Conservation (phyloP, 805 yeast genomes). For the Blastobotrys chiropterorum region DNA sequence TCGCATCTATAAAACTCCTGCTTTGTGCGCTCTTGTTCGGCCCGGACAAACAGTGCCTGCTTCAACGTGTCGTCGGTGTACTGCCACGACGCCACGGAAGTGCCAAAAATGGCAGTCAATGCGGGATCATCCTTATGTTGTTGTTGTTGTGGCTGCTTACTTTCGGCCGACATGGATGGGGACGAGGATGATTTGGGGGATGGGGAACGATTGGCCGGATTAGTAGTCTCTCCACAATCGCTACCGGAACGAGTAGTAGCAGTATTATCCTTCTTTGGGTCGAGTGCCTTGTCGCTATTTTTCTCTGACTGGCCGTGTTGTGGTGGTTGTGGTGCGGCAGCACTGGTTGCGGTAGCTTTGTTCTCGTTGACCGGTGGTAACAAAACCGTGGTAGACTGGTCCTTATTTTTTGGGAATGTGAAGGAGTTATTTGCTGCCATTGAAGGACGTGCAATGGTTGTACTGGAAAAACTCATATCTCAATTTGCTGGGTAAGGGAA, state of each 20-base stretch:
- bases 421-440: background rate
- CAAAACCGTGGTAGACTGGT: background rate
- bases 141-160: slow-evolving; percentile 3
- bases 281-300: background rate
- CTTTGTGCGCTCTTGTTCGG: slow-evolving; percentile 75
- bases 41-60: slow-evolving; percentile 51
- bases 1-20: slow-evolving; percentile 73
- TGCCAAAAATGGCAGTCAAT: background rate
- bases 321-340: too few species aligned
- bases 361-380: background rate
- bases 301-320: background rate
- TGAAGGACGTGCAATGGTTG: background rate
- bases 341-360: background rate
- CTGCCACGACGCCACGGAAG: slow-evolving; percentile 36
- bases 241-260: background rate
- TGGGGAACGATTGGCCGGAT: background rate
- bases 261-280: background rate
- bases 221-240: background rate
- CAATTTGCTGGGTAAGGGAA: background rate
- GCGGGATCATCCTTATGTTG: background rate
- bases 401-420: background rate
- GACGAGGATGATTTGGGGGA: background rate
- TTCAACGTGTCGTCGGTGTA: slow-evolving; percentile 51
- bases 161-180: background rate
- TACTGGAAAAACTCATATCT: background rate